Evolutionary conservation across 495 filamentous ascomycete genomes (phyloP).

Genomic region (Penicillium roqueforti): DNA sequence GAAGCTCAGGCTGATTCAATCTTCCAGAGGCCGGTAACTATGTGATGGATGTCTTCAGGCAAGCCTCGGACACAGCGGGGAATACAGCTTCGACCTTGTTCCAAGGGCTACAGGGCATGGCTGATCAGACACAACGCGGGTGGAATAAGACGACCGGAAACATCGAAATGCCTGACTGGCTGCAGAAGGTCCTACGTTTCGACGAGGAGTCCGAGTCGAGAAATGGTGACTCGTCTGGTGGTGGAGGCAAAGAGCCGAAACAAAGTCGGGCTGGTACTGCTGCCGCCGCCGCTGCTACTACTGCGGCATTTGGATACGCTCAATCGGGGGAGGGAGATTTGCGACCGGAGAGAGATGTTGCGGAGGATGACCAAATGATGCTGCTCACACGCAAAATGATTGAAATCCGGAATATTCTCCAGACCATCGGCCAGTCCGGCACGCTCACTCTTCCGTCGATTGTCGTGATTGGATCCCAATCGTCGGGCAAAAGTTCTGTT

Average conservation of each 20-base stretch:
- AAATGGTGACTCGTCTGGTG: constrained; percentile 35
- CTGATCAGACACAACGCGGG: constrained; percentile 70
- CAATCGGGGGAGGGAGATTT: constrained; percentile 67
- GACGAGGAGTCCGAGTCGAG: constrained; percentile 47
- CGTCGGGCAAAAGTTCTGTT: constrained; percentile 96
- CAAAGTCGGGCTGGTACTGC: constrained; percentile 55
- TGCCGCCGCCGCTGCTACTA: constrained; percentile 54
- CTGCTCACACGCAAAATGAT: constrained; percentile 99
- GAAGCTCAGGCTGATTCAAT: constrained; percentile 22
- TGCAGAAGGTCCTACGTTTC: constrained; percentile 65
- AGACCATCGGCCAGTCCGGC: constrained; percentile 85
- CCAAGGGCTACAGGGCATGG: constrained; percentile 65
- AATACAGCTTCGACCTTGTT: constrained; percentile 61
- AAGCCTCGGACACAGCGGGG: constrained; percentile 63
- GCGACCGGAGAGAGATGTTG: constrained; percentile 56
- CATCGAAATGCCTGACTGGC: constrained; percentile 77
- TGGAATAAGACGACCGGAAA: constrained; percentile 82
- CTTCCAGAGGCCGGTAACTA: constrained; percentile 80
- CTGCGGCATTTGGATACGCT: constrained; percentile 74
- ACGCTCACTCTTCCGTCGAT: constrained; percentile 88
- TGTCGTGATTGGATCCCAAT: constrained; percentile 97
- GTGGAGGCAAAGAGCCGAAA: constrained; percentile 54
- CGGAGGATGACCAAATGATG: constrained; percentile 99
- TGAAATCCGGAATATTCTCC: constrained; percentile 88
- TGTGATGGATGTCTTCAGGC: constrained; percentile 72